Evolutionary conservation across 345 rosid species (phyloP).

Genomic region (Barbarea vulgaris): DNA sequence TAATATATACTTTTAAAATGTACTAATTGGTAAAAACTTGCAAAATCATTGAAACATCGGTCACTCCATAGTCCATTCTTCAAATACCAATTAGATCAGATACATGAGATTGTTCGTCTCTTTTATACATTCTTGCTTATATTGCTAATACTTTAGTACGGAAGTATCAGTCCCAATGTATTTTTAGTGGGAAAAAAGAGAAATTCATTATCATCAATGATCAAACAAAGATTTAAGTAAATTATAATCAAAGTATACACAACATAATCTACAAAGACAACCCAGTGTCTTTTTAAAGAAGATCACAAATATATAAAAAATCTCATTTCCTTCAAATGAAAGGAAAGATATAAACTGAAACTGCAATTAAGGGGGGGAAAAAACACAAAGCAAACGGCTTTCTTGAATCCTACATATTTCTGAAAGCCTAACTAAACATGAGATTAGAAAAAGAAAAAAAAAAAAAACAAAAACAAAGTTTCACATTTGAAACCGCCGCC

Average conservation of each 20-base stretch:
- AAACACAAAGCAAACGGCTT: conserved; percentile 20
- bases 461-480: not conserved
- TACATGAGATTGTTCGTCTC: too few relatives aligned
- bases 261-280: conserved; percentile 35
- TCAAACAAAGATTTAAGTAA: not conserved
- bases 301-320: conserved; percentile 15
- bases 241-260: conserved; percentile 28
- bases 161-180: not conserved
- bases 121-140: not conserved
- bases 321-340: conserved; percentile 21
- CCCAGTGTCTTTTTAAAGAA: not conserved
- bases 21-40: not conserved
- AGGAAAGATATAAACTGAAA: conserved; percentile 32
- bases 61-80: not conserved
- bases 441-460: not conserved
- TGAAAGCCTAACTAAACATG: conserved; percentile 33
- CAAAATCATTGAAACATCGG: not conserved
- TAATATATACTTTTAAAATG: not conserved
- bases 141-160: not conserved
- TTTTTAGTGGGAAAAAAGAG: not conserved
- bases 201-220: not conserved
- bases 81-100: too few relatives aligned
- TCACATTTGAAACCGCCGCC: not conserved
- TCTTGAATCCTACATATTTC: conserved; percentile 31
- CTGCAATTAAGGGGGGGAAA: conserved; percentile 1